Base-by-base conservation (phyloP, 176 grass and related monocot species). In the Zizania latifolia region DNA sequence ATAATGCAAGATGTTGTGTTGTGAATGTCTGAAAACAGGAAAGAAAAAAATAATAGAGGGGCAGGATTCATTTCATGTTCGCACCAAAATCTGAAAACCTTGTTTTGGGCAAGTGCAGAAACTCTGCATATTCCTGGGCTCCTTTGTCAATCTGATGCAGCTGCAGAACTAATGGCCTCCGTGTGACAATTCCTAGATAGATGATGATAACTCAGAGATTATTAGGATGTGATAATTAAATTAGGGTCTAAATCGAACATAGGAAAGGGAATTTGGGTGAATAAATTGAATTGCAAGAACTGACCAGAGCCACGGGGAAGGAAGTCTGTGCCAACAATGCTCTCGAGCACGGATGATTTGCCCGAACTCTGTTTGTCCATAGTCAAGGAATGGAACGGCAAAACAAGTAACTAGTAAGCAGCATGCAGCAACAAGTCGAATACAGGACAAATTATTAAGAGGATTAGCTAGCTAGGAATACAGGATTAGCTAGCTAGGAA, bases 261-360 rank as follows among this genome's bases (percentile, higher is more conserved):
- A 21, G 19, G 46, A 21, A 46, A 8, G 17, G 19, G 19, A 51
- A 51, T n/a, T 57, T 19, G 33, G 15, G 23, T 30, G 35, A 71
- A 62, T 23, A 29, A 43, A 51, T 23, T 8, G 62, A 30, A 70
- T 3, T 6, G 39, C 48, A 30, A 21, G 9, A 56, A 24, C 16
- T 74, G 16, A 93, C 91, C 91, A 54, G 91, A 93, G 57, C 91
- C 91, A 76, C 87, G 87, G 19, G 91, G 91, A 28, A 93, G 91
- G 62, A 93, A 93, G 48, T 93, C 91, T 27, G 67, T 74, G 41
- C 81, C 91, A 65, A 93, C 91, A 34, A 93, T 26, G 62, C 91
- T 93, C 73, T 93, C 91, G 68, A 93, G 69, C 33, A 93, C 84
- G 13, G 91, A 93, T 5, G 91, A 93, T 45, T 93, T 93, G 16